These are phyloP conservation scores for Metschnikowia borealis DNA, from an alignment of 805 yeast species.

Conservation along the genomic window DNA sequence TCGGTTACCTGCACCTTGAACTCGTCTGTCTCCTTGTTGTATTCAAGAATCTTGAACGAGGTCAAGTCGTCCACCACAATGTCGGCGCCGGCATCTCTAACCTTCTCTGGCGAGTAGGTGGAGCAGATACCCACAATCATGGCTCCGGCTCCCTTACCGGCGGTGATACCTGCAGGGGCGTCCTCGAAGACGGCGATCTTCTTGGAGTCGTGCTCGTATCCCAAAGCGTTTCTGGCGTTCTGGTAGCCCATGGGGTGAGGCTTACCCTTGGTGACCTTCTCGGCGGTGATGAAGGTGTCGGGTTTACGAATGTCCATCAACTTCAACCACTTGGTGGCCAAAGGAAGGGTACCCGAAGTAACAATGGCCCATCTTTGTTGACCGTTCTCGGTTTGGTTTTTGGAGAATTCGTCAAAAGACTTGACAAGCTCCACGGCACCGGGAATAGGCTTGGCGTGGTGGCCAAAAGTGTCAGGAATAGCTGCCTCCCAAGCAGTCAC, in stretches of 20 bases:
- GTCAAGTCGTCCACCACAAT: constrained; percentile 74
- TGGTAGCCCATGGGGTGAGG: constrained; percentile 85
- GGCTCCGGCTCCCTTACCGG: constrained; percentile 83
- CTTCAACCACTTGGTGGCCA: constrained; percentile 77
- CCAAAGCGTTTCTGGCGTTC: constrained; percentile 48
- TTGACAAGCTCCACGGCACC: constrained; percentile 68
- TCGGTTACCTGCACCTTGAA: constrained; percentile 39
- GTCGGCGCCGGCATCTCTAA: constrained; percentile 74
- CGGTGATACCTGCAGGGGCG: constrained; percentile 83
- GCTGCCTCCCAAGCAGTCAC: constrained; percentile 64
- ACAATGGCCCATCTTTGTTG: constrained; percentile 78
- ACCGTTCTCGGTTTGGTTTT: constrained; percentile 37
- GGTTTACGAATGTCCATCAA: constrained; percentile 61
- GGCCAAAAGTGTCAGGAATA: constrained; percentile 69
- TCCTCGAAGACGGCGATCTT: constrained; percentile 75
- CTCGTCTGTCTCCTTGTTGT: constrained; percentile 41
- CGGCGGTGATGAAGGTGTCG: constrained; percentile 76
- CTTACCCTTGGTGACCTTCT: constrained; percentile 73
- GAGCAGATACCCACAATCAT: constrained; percentile 80
- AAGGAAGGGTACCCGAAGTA: constrained; percentile 73
- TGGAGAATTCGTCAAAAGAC: constrained; percentile 48
- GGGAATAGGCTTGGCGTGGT: constrained; percentile 67
- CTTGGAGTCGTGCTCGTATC: constrained; percentile 32
- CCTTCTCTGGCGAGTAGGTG: constrained; percentile 65
- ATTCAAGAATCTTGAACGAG: constrained; percentile 55